Percentiles rank a stretch among this genome's conserved stretches.
Conservation (phyloP, 2,329 filamentous ascomycete species). For the Colletotrichum ledebouriae region DNA sequence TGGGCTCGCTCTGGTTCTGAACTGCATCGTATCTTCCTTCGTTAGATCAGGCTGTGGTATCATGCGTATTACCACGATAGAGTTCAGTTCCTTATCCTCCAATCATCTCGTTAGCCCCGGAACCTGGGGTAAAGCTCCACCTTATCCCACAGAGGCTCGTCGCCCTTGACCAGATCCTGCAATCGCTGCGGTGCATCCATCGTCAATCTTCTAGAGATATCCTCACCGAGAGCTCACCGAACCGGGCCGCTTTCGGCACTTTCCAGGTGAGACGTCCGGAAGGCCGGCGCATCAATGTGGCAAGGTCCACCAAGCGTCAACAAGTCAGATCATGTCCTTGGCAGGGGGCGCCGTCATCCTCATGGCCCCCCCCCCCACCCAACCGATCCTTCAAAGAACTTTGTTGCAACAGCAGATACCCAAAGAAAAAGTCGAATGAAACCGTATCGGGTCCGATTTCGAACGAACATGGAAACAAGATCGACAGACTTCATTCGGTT, state of each 20-base stretch:
- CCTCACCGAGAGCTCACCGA: neutral
- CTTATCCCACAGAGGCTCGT: too few species aligned
- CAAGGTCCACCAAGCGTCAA: neutral
- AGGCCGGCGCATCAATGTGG: neutral
- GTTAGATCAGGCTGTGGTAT: fast-evolving
- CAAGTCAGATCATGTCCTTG: slow-evolving; percentile 11
- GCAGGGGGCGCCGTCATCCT: neutral
- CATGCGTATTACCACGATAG: too few species aligned
- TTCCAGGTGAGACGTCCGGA: neutral
- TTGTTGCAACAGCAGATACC: neutral
- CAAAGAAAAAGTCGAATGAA: neutral
- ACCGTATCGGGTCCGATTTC: neutral
- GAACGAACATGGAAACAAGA: neutral
- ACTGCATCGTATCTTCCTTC: neutral
- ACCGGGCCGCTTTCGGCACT: neutral
- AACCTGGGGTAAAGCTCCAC: too few species aligned
- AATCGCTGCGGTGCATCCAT: too few species aligned
- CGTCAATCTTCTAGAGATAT: neutral
- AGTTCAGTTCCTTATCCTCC: too few species aligned
- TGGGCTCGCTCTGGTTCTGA: too few species aligned
- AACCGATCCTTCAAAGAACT: neutral
- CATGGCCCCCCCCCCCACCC: neutral
- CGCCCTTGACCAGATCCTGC: too few species aligned
- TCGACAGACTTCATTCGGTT: slow-evolving; percentile 18
- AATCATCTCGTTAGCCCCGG: too few species aligned